These are phyloP conservation scores for Nothophoma quercina DNA, from an alignment of 2,329 filamentous ascomycete species.

Conservation along the genomic window DNA sequence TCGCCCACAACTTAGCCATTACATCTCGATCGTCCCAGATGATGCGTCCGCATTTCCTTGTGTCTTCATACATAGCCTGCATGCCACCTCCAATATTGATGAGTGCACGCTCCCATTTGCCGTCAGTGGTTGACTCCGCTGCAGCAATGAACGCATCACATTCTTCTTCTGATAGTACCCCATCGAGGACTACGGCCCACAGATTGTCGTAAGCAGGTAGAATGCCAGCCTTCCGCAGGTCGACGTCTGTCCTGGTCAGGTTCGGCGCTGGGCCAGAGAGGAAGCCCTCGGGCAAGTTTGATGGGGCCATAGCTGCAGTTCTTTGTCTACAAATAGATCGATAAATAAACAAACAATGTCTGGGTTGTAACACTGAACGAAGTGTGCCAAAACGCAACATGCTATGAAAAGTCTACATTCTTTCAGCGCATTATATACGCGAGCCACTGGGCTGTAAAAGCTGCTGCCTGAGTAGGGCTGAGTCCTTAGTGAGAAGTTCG, in stretches of 20 bases:
- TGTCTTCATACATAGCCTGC: conserved; percentile 65
- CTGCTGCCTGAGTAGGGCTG: conserved; percentile 27
- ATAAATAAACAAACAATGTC: background rate
- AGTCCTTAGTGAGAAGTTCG: conserved; percentile 3
- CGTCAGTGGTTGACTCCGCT: conserved; percentile 41
- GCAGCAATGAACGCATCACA: conserved; percentile 55
- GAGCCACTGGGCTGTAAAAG: conserved; percentile 14
- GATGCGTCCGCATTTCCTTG: conserved; percentile 76
- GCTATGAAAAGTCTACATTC: background rate
- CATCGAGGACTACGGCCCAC: conserved; percentile 70
- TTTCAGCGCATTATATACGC: conserved; percentile 1
- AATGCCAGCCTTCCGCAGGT: conserved; percentile 56
- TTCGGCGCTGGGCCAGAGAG: conserved; percentile 56
- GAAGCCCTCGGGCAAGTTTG: conserved; percentile 58
- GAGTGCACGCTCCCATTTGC: conserved; percentile 71
- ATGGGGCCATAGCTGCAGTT: conserved; percentile 30
- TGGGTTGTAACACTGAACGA: background rate
- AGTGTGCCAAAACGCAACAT: background rate
- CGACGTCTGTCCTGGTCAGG: conserved; percentile 58
- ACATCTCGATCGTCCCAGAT: conserved; percentile 74
- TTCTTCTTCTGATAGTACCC: conserved; percentile 69
- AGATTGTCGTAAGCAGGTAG: conserved; percentile 62
- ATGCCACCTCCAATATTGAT: conserved; percentile 70
- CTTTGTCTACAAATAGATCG: background rate
- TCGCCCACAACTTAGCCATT: conserved; percentile 68